Percentiles rank a stretch among this genome's conserved stretches.
Evolutionary conservation across 768 basidiomycete species (phyloP).

Genomic region (Cystofilobasidium capitatum): DNA sequence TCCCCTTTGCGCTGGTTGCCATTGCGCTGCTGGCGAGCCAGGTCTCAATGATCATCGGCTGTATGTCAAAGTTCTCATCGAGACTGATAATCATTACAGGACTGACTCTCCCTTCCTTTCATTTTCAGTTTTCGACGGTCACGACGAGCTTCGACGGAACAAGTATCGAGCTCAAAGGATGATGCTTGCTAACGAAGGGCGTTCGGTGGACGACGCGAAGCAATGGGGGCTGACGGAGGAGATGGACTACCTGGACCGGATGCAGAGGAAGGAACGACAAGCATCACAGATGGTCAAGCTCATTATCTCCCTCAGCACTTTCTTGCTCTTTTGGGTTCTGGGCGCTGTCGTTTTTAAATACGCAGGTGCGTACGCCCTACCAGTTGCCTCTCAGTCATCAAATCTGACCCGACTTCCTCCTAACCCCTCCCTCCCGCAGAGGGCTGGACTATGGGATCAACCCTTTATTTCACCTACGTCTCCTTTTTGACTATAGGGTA

Average conservation of each 20-base stretch:
- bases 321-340: conserved; percentile 5
- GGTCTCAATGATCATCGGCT: conserved; percentile 17
- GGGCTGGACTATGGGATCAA: not conserved
- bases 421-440: not conserved
- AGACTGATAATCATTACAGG: too few species aligned
- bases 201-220: not conserved
- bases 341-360: conserved; percentile 8
- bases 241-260: not conserved
- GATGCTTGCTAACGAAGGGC: conserved; percentile 1
- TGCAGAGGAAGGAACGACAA: conserved; percentile 5
- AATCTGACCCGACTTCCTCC: not conserved
- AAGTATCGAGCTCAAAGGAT: conserved; percentile 7
- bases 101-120: not conserved
- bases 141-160: not conserved
- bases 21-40: conserved; percentile 22
- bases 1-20: conserved; percentile 9
- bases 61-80: not conserved
- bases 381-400: not conserved
- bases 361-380: not conserved
- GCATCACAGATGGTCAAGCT: conserved; percentile 10
- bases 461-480: not conserved
- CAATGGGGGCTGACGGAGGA: conserved; percentile 15
- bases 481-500: conserved; percentile 20
- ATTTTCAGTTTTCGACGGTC: not conserved
- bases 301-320: not conserved